Evolutionary conservation across 352 stramenopile species (phyloP), one percentile per base, ranked within the genome.

Genomic region (Halophytophthora polymorphica): DNA sequence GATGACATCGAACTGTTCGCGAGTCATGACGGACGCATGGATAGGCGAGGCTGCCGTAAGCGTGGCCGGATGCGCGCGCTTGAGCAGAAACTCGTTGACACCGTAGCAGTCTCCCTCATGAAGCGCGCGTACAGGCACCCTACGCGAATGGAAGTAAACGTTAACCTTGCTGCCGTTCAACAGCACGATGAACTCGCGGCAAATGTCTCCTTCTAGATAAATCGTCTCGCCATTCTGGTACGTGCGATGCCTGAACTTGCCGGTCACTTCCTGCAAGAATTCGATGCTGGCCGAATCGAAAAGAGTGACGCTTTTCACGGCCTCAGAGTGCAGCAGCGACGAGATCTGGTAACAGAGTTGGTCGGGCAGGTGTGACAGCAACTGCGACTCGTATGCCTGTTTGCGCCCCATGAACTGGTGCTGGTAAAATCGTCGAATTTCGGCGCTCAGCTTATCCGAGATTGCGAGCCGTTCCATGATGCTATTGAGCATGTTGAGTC

Each of bases 291-390:
- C 68, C 2, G 64, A 78, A 19, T 85, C 68, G 44, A 93, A 93
- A 1, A 93, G 57, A 1, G 49, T 12, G 2, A 93, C 65, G 11
- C 69, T 64, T 42, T 73, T 77, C 0, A 82, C 78, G 2, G 83
- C 64, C 3, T 85, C 65, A 0, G 83, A 68, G 45, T 93, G 80
- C 39, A 91, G 43, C 11, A 89, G 50, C 6, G 77, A 82, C 18
- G 80, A 89, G 13, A 93, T 90, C 18, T 86, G 59, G 41, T 88
- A 85, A 38, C 80, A 87, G 0, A 93, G 60, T 18, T 89, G 76
- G 31, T 93, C 76, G 0, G 83, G 83, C 14, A 93, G 47, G 29
- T 91, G 65, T 0, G 55, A 66, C 2, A 93, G 51, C 17, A 92
- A 54, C 34, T 88, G 64, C 0, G 81, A 89, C 47, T 92, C 82